Conservation (phyloP, 305 asterid genomes). For the Fraxinus velutina region DNA sequence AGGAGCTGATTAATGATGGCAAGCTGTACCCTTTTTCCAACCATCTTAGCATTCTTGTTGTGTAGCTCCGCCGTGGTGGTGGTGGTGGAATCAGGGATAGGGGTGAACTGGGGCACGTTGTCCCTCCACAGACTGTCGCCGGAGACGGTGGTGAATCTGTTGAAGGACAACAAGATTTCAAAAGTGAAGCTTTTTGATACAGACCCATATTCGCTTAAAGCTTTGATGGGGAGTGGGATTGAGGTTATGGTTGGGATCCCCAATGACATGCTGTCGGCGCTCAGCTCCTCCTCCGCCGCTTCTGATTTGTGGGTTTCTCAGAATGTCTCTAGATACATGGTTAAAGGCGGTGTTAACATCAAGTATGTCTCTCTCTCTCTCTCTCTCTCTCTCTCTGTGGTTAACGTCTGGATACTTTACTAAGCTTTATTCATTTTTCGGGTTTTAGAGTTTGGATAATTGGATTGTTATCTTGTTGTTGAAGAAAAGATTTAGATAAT, state of each 20-base stretch:
- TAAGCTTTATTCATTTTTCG: background rate
- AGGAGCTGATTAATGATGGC: conserved; percentile 24
- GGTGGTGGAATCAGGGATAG: conserved; percentile 68
- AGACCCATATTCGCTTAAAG: conserved; percentile 52
- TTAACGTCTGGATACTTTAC: background rate
- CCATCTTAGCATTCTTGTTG: conserved; percentile 10
- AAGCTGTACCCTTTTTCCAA: conserved; percentile 8
- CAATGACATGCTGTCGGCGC: conserved; percentile 57
- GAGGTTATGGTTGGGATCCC: conserved; percentile 89
- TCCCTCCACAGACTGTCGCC: conserved; percentile 70
- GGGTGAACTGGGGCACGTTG: conserved; percentile 90
- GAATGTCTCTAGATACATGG: conserved; percentile 67
- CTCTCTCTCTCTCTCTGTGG: conserved; percentile 5
- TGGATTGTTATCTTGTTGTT: background rate
- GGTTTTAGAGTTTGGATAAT: background rate
- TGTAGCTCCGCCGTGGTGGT: conserved; percentile 15
- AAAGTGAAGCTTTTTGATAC: conserved; percentile 87
- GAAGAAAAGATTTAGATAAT: background rate
- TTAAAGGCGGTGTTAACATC: conserved; percentile 68
- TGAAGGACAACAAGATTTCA: conserved; percentile 56
- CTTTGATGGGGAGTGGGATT: conserved; percentile 69
- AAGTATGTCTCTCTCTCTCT: conserved; percentile 37
- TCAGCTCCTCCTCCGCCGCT: conserved; percentile 55
- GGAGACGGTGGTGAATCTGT: conserved; percentile 68
- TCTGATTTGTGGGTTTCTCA: conserved; percentile 73